Evolutionary conservation across 257 asterid species (phyloP).

Genomic region (Coffea eugenioides): DNA sequence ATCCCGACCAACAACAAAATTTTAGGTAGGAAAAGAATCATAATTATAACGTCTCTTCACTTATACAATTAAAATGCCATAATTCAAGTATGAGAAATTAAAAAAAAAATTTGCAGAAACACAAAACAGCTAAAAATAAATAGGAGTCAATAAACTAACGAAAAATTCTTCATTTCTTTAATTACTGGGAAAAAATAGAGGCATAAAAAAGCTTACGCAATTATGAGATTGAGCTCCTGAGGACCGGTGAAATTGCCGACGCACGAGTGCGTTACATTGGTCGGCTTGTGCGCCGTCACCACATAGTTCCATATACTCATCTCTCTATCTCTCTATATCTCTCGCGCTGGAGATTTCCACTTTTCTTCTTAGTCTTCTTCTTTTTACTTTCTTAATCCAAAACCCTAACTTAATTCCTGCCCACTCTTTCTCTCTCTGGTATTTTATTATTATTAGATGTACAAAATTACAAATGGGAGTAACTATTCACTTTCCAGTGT

Average conservation of each 20-base stretch:
- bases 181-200: neutral
- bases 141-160: neutral
- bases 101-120: neutral
- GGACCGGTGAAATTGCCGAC: constrained; percentile 97
- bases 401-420: too few relatives aligned
- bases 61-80: neutral
- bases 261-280: constrained; percentile 93
- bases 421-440: too few relatives aligned
- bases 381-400: too few relatives aligned
- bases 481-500: too few relatives aligned
- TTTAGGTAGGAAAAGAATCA: neutral
- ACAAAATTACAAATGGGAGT: too few relatives aligned
- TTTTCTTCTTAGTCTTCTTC: too few relatives aligned
- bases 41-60: neutral
- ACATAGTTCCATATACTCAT: constrained; percentile 99
- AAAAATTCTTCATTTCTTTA: neutral
- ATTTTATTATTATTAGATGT: too few relatives aligned
- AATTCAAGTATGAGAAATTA: neutral
- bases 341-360: too few relatives aligned
- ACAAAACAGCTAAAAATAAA: neutral
- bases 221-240: constrained; percentile 87
- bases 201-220: constrained; percentile 57
- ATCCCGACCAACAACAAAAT: neutral
- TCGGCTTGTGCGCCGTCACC: constrained; percentile 99
- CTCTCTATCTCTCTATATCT: neutral